phyloP scores from a whole-genome alignment of 768 basidiomycete species.

The Psilocybe azurescens region DNA sequence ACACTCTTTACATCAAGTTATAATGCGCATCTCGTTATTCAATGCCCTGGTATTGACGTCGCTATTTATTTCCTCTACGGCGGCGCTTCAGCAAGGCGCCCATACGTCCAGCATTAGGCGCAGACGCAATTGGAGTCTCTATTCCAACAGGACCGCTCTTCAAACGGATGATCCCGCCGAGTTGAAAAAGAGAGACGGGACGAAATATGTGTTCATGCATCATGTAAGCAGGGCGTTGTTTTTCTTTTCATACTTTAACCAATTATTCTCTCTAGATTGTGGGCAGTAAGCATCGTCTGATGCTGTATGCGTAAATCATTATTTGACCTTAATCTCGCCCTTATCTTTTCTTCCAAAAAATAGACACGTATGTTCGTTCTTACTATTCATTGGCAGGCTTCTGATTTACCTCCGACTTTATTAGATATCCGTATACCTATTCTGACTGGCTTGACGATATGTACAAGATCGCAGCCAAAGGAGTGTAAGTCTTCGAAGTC shows the following conservation, averaged over 20 bases:
- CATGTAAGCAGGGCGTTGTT: slow-evolving; percentile 37
- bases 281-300: slow-evolving; percentile 11
- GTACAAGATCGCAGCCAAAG: slow-evolving; percentile 42
- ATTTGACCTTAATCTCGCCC: neutral
- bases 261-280: slow-evolving; percentile 11
- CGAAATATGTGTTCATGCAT: slow-evolving; percentile 59
- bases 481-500: slow-evolving; percentile 41
- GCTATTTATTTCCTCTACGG: slow-evolving; percentile 7
- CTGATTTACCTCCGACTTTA: neutral
- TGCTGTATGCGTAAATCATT: neutral
- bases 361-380: slow-evolving; percentile 46
- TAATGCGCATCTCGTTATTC: slow-evolving; percentile 16
- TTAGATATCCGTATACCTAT: slow-evolving; percentile 44
- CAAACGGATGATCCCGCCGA: slow-evolving; percentile 29
- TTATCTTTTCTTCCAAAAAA: slow-evolving; percentile 1
- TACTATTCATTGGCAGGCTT: neutral
- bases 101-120: slow-evolving; percentile 9
- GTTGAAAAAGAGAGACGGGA: slow-evolving; percentile 43
- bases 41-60: slow-evolving; percentile 4
- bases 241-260: neutral
- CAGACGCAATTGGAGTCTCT: slow-evolving; percentile 18
- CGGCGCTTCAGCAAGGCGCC: neutral
- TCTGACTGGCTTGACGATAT: slow-evolving; percentile 49
- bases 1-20: slow-evolving; percentile 13
- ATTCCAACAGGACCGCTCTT: slow-evolving; percentile 20